Percentiles rank a stretch among this genome's conserved stretches.
Conservation (phyloP, 1,284 basidiomycete genomes). For the Ceratobasidium sp. region DNA sequence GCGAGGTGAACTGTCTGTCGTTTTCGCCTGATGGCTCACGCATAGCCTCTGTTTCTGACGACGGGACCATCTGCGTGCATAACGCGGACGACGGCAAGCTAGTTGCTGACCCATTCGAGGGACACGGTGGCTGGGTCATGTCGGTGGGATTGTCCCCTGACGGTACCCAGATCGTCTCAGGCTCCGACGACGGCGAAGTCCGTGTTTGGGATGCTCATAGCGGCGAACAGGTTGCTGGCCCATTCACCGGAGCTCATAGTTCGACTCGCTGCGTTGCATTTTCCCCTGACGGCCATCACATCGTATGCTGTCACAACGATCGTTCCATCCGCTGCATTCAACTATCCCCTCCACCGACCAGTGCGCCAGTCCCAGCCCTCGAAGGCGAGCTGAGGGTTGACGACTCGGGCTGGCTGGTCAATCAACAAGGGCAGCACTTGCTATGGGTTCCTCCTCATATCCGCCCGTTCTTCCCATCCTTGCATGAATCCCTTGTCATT, state of each 20-base stretch:
- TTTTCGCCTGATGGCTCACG: conserved; percentile 4
- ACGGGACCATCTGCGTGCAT: neutral
- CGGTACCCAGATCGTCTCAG: neutral
- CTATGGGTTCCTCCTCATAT: too few species aligned
- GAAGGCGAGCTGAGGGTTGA: too few species aligned
- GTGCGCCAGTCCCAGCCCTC: too few species aligned
- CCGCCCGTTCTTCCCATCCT: too few species aligned
- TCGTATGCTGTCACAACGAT: conserved; percentile 13
- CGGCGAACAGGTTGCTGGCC: neutral
- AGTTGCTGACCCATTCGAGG: neutral
- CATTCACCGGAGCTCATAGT: conserved; percentile 20
- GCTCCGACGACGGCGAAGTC: conserved; percentile 57
- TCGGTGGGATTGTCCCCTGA: neutral
- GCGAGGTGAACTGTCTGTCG: neutral
- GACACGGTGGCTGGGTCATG: neutral
- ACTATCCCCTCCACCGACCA: too few species aligned
- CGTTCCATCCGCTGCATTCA: conserved; percentile 13
- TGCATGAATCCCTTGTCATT: too few species aligned
- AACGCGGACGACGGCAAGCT: neutral
- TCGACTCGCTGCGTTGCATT: conserved; percentile 4
- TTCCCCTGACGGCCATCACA: conserved; percentile 20
- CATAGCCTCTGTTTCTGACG: neutral
- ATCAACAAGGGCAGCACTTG: too few species aligned
- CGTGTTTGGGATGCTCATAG: neutral
- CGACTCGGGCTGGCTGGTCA: too few species aligned